Percentiles rank a stretch among this genome's conserved stretches.
These are phyloP conservation scores for Candida xiaguanensis DNA, from an alignment of 805 yeast genomes.

Conservation along the genomic window DNA sequence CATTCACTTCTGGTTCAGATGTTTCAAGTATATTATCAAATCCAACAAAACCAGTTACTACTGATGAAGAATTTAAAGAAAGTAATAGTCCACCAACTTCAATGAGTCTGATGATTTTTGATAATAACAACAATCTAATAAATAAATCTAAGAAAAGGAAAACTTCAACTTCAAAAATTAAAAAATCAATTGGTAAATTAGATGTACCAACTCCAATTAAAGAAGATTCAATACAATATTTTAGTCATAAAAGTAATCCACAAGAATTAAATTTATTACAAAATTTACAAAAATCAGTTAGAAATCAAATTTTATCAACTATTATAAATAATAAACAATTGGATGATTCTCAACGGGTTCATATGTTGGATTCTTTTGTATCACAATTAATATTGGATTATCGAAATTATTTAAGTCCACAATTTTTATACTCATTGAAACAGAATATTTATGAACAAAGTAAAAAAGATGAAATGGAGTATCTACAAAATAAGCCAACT, in stretches of 20 bases:
- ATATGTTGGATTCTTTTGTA: slow-evolving; percentile 13
- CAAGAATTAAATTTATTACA: slow-evolving; percentile 1
- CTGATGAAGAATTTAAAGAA: background rate
- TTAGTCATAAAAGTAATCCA: background rate
- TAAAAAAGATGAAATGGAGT: slow-evolving; percentile 1
- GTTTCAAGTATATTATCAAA: slow-evolving; percentile 1
- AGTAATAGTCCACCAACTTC: slow-evolving; percentile 3
- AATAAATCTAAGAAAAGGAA: background rate
- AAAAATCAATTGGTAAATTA: background rate
- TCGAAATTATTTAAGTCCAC: slow-evolving; percentile 7
- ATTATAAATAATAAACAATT: slow-evolving; percentile 10
- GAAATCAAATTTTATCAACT: slow-evolving; percentile 1
- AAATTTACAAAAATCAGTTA: slow-evolving; percentile 1
- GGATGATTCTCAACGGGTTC: slow-evolving; percentile 11
- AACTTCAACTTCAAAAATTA: background rate
- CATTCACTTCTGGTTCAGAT: background rate
- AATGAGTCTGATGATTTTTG: slow-evolving; percentile 6
- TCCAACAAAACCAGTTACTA: background rate
- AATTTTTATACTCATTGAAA: slow-evolving; percentile 7
- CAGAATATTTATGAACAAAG: slow-evolving; percentile 5
- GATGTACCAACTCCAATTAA: slow-evolving; percentile 5
- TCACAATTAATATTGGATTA: slow-evolving; percentile 14
- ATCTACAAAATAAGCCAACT: background rate
- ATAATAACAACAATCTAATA: background rate
- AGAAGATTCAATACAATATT: slow-evolving; percentile 2